Percentiles rank a stretch among this genome's conserved stretches.
Evolutionary conservation across 148 eudicot genomes (phyloP).

Genomic region (Vaccinium vitisidaea): DNA sequence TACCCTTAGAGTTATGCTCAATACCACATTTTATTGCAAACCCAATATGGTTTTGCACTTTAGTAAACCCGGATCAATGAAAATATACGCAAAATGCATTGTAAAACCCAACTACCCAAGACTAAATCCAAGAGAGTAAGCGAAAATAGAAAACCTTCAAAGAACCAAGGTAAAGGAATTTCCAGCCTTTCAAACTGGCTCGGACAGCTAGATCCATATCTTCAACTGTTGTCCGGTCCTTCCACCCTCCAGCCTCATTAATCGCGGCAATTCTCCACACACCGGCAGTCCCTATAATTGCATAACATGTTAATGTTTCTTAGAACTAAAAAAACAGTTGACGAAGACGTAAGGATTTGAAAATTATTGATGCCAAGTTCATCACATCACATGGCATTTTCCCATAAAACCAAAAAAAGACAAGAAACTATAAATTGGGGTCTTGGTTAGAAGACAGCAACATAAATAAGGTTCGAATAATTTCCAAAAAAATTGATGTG

Average conservation of each 20-base stretch:
- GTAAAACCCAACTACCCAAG: neutral
- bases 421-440: no score
- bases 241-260: conserved; percentile 88
- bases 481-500: neutral
- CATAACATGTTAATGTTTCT: neutral
- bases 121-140: neutral
- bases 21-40: neutral
- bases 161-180: conserved; percentile 54
- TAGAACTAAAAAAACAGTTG: neutral
- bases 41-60: neutral
- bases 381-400: neutral
- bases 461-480: neutral
- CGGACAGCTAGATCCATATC: conserved; percentile 89
- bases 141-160: neutral
- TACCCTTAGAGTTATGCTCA: neutral
- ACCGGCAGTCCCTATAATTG: conserved; percentile 62
- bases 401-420: neutral
- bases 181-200: conserved; percentile 84
- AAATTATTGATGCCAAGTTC: neutral
- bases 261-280: conserved; percentile 75
- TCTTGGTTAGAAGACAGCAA: neutral
- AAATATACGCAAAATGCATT: neutral
- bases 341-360: neutral
- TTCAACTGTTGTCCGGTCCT: conserved; percentile 74
- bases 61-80: neutral